Percentiles rank a stretch among this genome's conserved stretches.
phyloP scores from a whole-genome alignment of 257 asterid species.

The Fraxinus anomala region DNA sequence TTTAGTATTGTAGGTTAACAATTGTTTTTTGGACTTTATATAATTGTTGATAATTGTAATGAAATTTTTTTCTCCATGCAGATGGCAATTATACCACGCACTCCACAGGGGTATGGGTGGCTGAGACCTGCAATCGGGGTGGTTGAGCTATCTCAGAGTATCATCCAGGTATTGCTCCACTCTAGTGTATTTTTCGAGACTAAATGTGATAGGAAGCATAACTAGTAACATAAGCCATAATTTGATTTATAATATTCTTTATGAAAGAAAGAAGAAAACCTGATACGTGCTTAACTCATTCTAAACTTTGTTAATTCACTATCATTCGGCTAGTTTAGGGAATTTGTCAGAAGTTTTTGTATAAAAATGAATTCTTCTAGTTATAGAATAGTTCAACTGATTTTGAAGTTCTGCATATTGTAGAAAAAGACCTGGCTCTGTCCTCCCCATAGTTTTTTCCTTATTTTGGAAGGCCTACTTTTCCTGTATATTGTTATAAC shows the following conservation, averaged over 20 bases:
- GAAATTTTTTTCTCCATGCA: constrained; percentile 36
- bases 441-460: background rate
- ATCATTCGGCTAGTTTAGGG: background rate
- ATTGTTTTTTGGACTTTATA: background rate
- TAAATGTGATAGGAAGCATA: constrained; percentile 19
- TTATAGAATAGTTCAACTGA: background rate
- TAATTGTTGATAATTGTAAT: constrained; percentile 19
- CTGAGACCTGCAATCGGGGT: constrained; percentile 99
- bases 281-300: constrained; percentile 14
- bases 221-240: constrained; percentile 9
- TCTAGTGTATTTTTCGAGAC: constrained; percentile 8
- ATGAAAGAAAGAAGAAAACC: background rate
- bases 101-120: constrained; percentile 94
- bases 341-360: background rate
- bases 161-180: constrained; percentile 65
- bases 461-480: background rate
- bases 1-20: background rate
- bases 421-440: background rate
- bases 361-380: background rate
- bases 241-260: constrained; percentile 11
- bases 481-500: background rate
- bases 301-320: constrained; percentile 10
- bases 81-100: constrained; percentile 92
- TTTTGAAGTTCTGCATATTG: background rate
- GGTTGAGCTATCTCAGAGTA: constrained; percentile 88